Conservation (phyloP, 495 filamentous ascomycete species). For the Penicillium nucicola region DNA sequence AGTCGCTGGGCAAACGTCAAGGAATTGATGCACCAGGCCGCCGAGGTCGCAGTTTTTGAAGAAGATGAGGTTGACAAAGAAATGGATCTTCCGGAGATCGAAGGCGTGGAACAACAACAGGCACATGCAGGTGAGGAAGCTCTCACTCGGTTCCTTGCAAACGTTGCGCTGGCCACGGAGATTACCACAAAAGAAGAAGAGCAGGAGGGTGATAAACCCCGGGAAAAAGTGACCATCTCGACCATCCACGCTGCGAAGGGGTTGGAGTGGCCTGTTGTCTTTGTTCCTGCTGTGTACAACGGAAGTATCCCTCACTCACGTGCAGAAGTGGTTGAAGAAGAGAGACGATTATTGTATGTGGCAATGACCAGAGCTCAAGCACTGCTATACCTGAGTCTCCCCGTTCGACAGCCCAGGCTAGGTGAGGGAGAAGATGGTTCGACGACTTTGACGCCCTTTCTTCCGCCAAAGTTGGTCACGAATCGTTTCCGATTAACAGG, state of each 20-base stretch:
- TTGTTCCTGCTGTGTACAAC: constrained; percentile 86
- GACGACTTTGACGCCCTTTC: constrained; percentile 61
- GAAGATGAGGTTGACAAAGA: constrained; percentile 47
- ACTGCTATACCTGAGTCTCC: constrained; percentile 87
- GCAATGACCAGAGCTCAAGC: constrained; percentile 96
- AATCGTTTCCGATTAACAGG: constrained; percentile 54
- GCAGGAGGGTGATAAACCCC: constrained; percentile 40
- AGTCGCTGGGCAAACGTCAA: constrained; percentile 87
- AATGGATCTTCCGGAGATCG: constrained; percentile 71
- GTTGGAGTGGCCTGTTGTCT: constrained; percentile 96
- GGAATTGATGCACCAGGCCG: constrained; percentile 76
- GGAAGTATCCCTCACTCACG: constrained; percentile 94
- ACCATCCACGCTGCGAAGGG: constrained; percentile 98
- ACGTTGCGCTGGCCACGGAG: constrained; percentile 82
- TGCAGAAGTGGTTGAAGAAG: constrained; percentile 86
- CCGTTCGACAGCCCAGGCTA: constrained; percentile 58
- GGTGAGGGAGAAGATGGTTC: constrained; percentile 45
- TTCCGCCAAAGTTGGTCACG: constrained; percentile 46
- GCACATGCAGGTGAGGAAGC: constrained; percentile 56
- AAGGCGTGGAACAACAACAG: constrained; percentile 68
- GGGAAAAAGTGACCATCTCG: constrained; percentile 80
- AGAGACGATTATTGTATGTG: constrained; percentile 88
- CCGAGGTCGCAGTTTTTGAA: constrained; percentile 49
- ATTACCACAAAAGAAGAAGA: constrained; percentile 56
- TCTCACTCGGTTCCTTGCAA: constrained; percentile 81